These are phyloP conservation scores for Cyclocybe aegerita DNA, from an alignment of 768 basidiomycete genomes.

Conservation along the genomic window DNA sequence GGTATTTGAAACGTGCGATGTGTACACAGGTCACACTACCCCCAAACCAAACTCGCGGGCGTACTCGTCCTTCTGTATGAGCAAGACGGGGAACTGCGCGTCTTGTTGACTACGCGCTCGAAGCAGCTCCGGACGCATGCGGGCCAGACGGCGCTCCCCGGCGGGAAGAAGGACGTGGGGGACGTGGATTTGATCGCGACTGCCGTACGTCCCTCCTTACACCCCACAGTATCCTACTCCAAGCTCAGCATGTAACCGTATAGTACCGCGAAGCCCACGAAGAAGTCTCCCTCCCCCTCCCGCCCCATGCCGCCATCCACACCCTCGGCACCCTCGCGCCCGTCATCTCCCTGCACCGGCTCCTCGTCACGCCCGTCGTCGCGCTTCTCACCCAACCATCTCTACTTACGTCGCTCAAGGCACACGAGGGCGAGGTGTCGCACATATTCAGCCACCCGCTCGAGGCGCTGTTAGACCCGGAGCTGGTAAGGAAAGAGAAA, in stretches of 20 bases:
- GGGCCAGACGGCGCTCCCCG: conserved; percentile 56
- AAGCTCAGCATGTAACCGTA: too few relatives aligned
- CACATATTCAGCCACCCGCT: conserved; percentile 81
- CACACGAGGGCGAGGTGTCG: conserved; percentile 70
- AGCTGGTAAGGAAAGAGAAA: conserved; percentile 35
- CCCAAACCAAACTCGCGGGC: conserved; percentile 56
- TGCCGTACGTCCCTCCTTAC: conserved; percentile 55
- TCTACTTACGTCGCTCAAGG: conserved; percentile 50
- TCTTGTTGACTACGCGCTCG: conserved; percentile 85
- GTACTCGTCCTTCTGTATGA: conserved; percentile 83
- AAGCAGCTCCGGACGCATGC: conserved; percentile 73
- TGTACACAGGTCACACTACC: conserved; percentile 28
- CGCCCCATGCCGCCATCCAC: conserved; percentile 51
- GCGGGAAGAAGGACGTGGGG: conserved; percentile 22
- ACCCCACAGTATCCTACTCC: too few relatives aligned
- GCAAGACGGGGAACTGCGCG: conserved; percentile 61
- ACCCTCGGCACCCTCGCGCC: conserved; percentile 63
- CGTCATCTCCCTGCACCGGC: conserved; percentile 61
- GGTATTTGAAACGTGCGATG: too few relatives aligned
- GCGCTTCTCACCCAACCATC: conserved; percentile 59
- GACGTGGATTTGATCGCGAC: conserved; percentile 67
- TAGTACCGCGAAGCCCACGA: conserved; percentile 85
- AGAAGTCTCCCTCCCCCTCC: conserved; percentile 71
- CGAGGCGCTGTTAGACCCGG: conserved; percentile 67
- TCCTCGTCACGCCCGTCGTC: conserved; percentile 80